These are phyloP conservation scores for Podospora pseudopauciseta DNA, from an alignment of 495 filamentous ascomycete genomes.

Conservation along the genomic window DNA sequence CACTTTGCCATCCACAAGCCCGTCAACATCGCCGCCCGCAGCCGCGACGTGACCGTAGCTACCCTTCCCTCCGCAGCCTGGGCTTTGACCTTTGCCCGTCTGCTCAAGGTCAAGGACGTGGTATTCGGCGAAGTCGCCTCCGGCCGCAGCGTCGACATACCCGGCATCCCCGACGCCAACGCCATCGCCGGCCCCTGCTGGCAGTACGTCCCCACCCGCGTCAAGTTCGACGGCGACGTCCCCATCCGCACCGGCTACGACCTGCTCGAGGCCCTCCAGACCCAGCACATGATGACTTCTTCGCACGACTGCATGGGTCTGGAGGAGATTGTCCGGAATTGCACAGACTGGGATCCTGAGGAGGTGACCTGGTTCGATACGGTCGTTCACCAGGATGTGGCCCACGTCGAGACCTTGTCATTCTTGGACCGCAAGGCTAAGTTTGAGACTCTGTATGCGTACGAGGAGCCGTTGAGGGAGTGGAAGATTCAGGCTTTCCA, in stretches of 20 bases:
- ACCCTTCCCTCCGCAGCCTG: slow-evolving; percentile 59
- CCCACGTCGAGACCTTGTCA: slow-evolving; percentile 35
- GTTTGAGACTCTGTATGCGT: slow-evolving; percentile 44
- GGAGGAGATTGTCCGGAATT: slow-evolving; percentile 31
- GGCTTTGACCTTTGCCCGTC: slow-evolving; percentile 56
- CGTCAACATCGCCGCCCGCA: slow-evolving; percentile 40
- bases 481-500: slow-evolving; percentile 45
- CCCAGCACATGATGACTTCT: slow-evolving; percentile 37
- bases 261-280: slow-evolving; percentile 34
- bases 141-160: slow-evolving; percentile 54
- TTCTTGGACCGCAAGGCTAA: slow-evolving; percentile 24
- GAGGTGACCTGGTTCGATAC: slow-evolving; percentile 37
- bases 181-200: slow-evolving; percentile 44
- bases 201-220: slow-evolving; percentile 42
- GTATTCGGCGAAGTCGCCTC: slow-evolving; percentile 59
- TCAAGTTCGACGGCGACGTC: slow-evolving; percentile 24
- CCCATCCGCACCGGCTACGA: slow-evolving; percentile 27
- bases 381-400: slow-evolving; percentile 34
- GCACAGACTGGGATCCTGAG: slow-evolving; percentile 26
- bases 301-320: slow-evolving; percentile 39
- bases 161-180: slow-evolving; percentile 42
- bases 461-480: slow-evolving; percentile 43
- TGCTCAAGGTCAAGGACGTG: slow-evolving; percentile 47
- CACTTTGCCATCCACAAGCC: slow-evolving; percentile 40
- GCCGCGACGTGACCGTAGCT: slow-evolving; percentile 52